Percentiles rank a stretch among this genome's conserved stretches.
Conservation (phyloP, 805 yeast species). For the Naumovozyma castellii region DNA sequence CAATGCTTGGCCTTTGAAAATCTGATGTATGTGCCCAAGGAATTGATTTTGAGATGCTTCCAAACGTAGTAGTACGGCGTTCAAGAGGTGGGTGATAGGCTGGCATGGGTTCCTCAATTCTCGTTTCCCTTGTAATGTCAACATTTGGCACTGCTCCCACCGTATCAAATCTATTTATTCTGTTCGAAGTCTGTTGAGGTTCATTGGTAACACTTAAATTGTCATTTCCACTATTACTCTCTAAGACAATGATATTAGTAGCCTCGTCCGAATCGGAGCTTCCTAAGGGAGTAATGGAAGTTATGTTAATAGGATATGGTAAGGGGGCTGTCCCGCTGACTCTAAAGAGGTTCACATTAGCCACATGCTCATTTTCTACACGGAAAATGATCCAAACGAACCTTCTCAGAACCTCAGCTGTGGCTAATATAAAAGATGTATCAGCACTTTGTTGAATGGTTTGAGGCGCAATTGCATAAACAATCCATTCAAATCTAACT, state of each 20-base stretch:
- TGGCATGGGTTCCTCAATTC: slow-evolving; percentile 14
- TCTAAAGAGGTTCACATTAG: slow-evolving; percentile 75
- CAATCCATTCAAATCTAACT: slow-evolving; percentile 84
- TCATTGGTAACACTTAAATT: not conserved
- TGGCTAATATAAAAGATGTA: slow-evolving; percentile 73
- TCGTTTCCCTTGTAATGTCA: not conserved
- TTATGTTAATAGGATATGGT: slow-evolving; percentile 48
- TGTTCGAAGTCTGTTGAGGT: not conserved
- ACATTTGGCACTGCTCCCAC: not conserved
- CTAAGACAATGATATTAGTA: not conserved
- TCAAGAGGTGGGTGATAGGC: slow-evolving; percentile 18
- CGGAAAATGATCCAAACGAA: slow-evolving; percentile 86
- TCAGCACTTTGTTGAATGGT: slow-evolving; percentile 82
- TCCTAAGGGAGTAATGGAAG: not conserved
- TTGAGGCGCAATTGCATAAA: slow-evolving; percentile 67
- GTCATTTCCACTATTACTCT: not conserved
- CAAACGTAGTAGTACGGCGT: slow-evolving; percentile 20
- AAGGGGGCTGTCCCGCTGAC: slow-evolving; percentile 82
- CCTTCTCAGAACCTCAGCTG: slow-evolving; percentile 75
- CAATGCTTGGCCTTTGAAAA: slow-evolving; percentile 53
- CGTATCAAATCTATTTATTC: not conserved
- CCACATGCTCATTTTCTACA: slow-evolving; percentile 92
- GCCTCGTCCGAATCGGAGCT: not conserved
- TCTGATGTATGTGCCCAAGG: slow-evolving; percentile 77
- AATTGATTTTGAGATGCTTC: slow-evolving; percentile 35